Evolutionary conservation across 1,284 basidiomycete genomes (phyloP), one percentile per base, ranked within the genome.

Genomic region (Leccinum solheimii): DNA sequence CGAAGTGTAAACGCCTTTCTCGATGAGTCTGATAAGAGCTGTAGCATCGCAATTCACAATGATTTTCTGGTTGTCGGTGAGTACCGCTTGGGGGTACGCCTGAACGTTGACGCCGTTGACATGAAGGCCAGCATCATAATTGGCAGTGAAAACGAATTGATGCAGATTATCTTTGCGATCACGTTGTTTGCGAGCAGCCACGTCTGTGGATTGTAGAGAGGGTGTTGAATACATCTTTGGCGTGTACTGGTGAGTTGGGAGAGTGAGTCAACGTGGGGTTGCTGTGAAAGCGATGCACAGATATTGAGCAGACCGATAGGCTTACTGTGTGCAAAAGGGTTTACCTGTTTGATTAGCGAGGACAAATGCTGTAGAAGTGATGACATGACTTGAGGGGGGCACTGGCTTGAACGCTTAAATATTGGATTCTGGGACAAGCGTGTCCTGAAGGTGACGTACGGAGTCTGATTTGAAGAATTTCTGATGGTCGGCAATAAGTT

Each of bases 1-100:
- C 21, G 72, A 62, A 38, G 72, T 72, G 57, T 71, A 71, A 26
- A 65, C 56, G 11, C 64, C 59, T 45, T 65, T 60, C 5, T 64
- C 64, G 34, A 74, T 61, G 38, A 56, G 45, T n/a, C 73, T 68
- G 36, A 62, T 55, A 45, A 74, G 57, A 5, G 63, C 30, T 13
- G 74, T 75, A 27, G 74, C 72, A 64, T 74, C 72, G 56, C 61
- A 67, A 45, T 69, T 69, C 10, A 76, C 64, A 57, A 74, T 76
- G 43, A 2, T 16, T 49, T 56, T 75, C 52, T 74, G 69, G 32
- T 43, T 61, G 23, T 69, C 64, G 21, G 68, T 71, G 56, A 74
- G 71, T 53, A 32, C 52, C 6, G 53, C 62, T 38, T 76, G 71
- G 5, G 70, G 74, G 56, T 66, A 75, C 26, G 63, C 52, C 26